These are phyloP conservation scores for Trichothecium sympodiale DNA, from an alignment of 2,329 filamentous ascomycete species.

Conservation along the genomic window DNA sequence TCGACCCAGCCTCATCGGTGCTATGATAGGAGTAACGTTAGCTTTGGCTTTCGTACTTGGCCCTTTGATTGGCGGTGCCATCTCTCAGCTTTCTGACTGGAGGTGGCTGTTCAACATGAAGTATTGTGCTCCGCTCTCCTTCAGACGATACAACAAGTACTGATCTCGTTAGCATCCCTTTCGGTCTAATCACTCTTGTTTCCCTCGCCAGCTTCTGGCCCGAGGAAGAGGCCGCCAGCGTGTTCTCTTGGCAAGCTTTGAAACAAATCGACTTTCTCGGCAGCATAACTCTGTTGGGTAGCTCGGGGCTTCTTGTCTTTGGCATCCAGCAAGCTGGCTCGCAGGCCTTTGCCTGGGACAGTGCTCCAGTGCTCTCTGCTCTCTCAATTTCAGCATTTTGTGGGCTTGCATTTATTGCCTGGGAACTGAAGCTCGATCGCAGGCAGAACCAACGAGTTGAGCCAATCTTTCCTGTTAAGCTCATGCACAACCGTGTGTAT, in stretches of 20 bases:
- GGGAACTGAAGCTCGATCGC: conserved; percentile 36
- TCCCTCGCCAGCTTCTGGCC: conserved; percentile 37
- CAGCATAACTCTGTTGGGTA: conserved; percentile 35
- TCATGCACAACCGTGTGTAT: conserved; percentile 38
- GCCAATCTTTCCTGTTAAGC: conserved; percentile 42
- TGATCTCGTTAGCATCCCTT: conserved; percentile 30
- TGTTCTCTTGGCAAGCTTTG: conserved; percentile 30
- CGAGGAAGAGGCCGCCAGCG: conserved; percentile 19
- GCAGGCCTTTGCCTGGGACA: conserved; percentile 38
- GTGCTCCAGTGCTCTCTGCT: conserved; percentile 35
- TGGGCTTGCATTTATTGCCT: conserved; percentile 36
- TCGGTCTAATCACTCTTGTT: conserved; percentile 33
- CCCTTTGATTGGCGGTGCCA: conserved; percentile 44
- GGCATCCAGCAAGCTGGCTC: conserved; percentile 46
- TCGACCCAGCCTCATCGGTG: conserved; percentile 41
- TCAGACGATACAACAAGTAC: neutral
- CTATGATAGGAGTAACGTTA: conserved; percentile 43
- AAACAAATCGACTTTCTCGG: conserved; percentile 41
- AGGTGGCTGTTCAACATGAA: conserved; percentile 53
- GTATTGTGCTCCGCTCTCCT: conserved; percentile 20
- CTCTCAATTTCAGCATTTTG: conserved; percentile 35
- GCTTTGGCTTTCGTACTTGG: conserved; percentile 48
- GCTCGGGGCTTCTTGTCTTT: conserved; percentile 43
- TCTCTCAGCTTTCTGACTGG: conserved; percentile 43
- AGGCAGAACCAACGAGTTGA: conserved; percentile 28